Percentiles rank a stretch among this genome's conserved stretches.
Evolutionary conservation across 306 rosid genomes (phyloP).

Genomic region (Delonix regia): DNA sequence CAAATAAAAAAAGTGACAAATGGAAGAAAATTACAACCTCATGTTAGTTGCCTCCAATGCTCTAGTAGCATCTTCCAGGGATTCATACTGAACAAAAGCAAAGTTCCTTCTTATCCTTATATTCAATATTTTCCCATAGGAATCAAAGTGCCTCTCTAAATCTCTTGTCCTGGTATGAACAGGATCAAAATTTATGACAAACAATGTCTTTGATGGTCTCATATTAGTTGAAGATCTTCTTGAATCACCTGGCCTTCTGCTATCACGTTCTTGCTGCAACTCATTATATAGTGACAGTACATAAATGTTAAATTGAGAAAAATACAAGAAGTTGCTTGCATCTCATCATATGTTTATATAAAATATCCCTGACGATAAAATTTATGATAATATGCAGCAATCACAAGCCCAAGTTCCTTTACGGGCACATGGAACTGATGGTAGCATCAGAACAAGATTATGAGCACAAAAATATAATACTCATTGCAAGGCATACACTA

Average conservation of each 20-base stretch:
- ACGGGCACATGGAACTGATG: not conserved
- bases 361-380: conserved; percentile 3
- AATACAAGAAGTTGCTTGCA: conserved; percentile 11
- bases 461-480: not conserved
- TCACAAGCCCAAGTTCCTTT: conserved; percentile 26
- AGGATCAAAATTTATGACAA: conserved; percentile 86
- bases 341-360: conserved; percentile 2
- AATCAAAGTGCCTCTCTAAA: conserved; percentile 82
- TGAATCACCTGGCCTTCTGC: conserved; percentile 64
- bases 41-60: conserved; percentile 75
- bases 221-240: conserved; percentile 61
- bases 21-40: conserved; percentile 57
- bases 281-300: conserved; percentile 32
- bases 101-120: conserved; percentile 86
- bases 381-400: conserved; percentile 23
- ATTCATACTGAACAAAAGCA: conserved; percentile 77
- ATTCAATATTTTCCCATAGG: conserved; percentile 69
- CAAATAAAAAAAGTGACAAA: not conserved
- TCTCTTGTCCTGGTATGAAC: conserved; percentile 81
- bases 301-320: conserved; percentile 19
- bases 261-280: conserved; percentile 82
- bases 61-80: conserved; percentile 80
- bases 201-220: conserved; percentile 73
- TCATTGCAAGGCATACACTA: conserved; percentile 4
- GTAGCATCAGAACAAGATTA: not conserved